phyloP scores from a whole-genome alignment of 495 filamentous ascomycete genomes.

The Penicillium silybi region DNA sequence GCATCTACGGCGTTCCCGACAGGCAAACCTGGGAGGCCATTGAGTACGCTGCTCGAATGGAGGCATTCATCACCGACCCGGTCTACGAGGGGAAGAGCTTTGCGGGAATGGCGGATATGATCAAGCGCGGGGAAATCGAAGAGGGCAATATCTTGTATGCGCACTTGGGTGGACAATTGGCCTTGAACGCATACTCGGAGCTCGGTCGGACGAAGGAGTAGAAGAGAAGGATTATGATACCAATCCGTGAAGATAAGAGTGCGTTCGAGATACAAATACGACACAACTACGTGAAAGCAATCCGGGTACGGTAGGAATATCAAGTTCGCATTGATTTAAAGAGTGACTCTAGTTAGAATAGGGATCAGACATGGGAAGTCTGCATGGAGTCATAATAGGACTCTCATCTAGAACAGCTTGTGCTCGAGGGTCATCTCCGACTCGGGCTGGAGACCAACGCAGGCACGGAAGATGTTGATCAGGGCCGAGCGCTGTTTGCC shows the following conservation, averaged over 20 bases:
- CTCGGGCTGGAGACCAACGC: slow-evolving; percentile 95
- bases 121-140: slow-evolving; percentile 51
- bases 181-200: slow-evolving; percentile 54
- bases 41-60: slow-evolving; percentile 54
- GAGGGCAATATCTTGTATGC: slow-evolving; percentile 60
- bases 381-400: not conserved
- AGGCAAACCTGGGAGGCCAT: slow-evolving; percentile 56
- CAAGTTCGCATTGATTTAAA: slow-evolving; percentile 17
- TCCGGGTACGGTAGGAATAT: not conserved
- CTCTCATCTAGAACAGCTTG: slow-evolving; percentile 72
- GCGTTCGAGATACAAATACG: not conserved
- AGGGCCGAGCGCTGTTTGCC: slow-evolving; percentile 93
- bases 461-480: slow-evolving; percentile 98
- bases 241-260: not conserved
- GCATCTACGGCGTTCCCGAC: slow-evolving; percentile 57
- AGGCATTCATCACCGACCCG: slow-evolving; percentile 64
- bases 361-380: not conserved
- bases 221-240: not conserved
- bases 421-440: slow-evolving; percentile 99
- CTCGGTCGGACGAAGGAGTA: slow-evolving; percentile 23
- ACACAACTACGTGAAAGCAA: not conserved
- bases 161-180: slow-evolving; percentile 61
- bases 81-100: slow-evolving; percentile 68
- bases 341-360: slow-evolving; percentile 36
- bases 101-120: slow-evolving; percentile 61